Evolutionary conservation across 345 rosid genomes (phyloP).

Genomic region (Gossypium longicalyx): DNA sequence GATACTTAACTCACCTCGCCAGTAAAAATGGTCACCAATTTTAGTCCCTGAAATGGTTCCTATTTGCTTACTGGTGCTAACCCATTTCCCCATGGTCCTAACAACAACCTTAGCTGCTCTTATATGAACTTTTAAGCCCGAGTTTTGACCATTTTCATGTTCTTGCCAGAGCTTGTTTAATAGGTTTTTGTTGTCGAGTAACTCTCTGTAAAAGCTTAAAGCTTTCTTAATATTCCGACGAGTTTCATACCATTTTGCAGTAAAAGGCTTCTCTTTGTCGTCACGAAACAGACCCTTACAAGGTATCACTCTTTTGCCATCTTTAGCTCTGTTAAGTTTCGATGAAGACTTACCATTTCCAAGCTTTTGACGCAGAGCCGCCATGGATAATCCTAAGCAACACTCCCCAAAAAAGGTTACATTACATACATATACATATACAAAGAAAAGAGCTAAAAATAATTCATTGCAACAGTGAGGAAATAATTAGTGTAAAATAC

Average conservation of each 20-base stretch:
- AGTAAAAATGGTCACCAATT: constrained; percentile 72
- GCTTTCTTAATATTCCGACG: background rate
- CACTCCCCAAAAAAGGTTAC: too few species aligned
- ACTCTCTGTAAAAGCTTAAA: background rate
- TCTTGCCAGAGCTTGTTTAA: background rate
- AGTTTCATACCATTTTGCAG: background rate
- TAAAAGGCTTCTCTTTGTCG: background rate
- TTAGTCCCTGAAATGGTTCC: constrained; percentile 69
- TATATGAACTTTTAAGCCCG: constrained; percentile 30
- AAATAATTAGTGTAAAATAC: too few species aligned
- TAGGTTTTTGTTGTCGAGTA: background rate
- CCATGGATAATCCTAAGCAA: too few species aligned
- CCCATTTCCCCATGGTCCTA: constrained; percentile 29
- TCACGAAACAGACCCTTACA: background rate
- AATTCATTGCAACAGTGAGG: too few species aligned
- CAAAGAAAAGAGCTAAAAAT: too few species aligned
- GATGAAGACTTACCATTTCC: too few species aligned
- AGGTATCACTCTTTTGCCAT: background rate
- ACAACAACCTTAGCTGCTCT: constrained; percentile 47
- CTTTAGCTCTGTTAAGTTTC: background rate
- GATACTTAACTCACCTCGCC: constrained; percentile 58
- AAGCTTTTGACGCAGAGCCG: too few species aligned
- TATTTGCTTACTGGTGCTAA: constrained; percentile 37
- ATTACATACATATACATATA: too few species aligned
- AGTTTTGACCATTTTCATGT: background rate